Conservation (phyloP, 495 filamentous ascomycete species). For the Hypomontagnella submonticulosa region DNA sequence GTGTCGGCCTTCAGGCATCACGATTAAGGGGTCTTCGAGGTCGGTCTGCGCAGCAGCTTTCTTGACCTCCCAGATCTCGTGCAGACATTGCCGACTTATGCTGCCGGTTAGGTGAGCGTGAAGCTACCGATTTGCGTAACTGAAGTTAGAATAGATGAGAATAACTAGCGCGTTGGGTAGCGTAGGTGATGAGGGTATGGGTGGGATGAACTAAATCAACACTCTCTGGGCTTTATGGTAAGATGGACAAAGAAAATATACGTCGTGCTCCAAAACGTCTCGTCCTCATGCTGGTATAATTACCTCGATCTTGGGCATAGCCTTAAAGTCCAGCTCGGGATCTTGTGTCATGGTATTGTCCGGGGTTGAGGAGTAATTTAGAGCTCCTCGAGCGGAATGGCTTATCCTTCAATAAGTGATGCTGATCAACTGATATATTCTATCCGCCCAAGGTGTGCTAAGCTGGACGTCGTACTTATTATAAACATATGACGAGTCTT, state of each 20-base stretch:
- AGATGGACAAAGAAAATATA: not conserved
- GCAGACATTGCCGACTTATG: conserved; percentile 78
- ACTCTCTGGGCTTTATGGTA: not conserved
- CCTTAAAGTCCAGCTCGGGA: conserved; percentile 53
- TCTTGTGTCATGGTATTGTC: conserved; percentile 39
- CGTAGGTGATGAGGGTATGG: not conserved
- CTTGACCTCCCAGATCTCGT: conserved; percentile 77
- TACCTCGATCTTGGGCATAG: conserved; percentile 63
- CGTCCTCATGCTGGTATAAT: not conserved
- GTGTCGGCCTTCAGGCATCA: conserved; percentile 75
- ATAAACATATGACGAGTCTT: no score
- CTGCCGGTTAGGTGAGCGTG: conserved; percentile 88
- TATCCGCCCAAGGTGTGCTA: no score
- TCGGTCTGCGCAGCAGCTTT: conserved; percentile 59
- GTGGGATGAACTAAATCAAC: no score
- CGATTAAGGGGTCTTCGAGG: conserved; percentile 73
- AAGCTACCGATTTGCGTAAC: conserved; percentile 59
- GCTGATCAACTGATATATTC: no score
- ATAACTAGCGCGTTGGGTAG: not conserved
- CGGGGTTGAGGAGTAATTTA: conserved; percentile 8
- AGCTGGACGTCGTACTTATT: no score
- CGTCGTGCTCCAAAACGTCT: not conserved
- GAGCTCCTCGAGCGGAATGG: no score
- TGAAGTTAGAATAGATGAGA: conserved; percentile 29
- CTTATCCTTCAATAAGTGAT: no score